Conservation (phyloP, 2,329 filamentous ascomycete species). For the Didymella arachidicola region DNA sequence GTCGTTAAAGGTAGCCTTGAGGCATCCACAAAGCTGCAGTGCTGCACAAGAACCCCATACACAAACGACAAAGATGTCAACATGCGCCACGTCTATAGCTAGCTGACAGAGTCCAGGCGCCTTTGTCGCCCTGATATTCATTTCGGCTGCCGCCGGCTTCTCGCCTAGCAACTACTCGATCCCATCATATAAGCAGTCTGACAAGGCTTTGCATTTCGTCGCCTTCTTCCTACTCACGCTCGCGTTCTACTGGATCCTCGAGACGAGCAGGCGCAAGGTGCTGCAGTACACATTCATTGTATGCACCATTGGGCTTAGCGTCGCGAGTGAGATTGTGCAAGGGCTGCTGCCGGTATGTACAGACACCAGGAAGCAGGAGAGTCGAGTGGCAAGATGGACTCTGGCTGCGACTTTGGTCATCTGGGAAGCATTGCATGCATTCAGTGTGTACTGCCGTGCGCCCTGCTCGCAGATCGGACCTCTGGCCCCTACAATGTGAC, state of each 20-base stretch:
- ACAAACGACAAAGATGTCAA: no score
- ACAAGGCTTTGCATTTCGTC: slow-evolving; percentile 86
- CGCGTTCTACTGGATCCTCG: slow-evolving; percentile 95
- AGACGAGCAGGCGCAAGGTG: slow-evolving; percentile 84
- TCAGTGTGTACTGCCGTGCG: not conserved
- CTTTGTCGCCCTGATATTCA: slow-evolving; percentile 67
- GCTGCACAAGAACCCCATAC: no score
- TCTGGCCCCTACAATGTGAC: not conserved
- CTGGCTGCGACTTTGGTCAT: not conserved
- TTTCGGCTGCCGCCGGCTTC: slow-evolving; percentile 77
- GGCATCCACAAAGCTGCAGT: not conserved
- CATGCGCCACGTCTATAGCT: no score
- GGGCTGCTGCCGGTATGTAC: slow-evolving; percentile 67
- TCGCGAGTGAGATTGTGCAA: slow-evolving; percentile 80
- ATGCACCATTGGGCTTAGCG: slow-evolving; percentile 75
- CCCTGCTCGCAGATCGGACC: not conserved
- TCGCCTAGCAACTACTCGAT: slow-evolving; percentile 59
- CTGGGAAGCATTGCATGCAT: not conserved
- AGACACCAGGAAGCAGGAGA: not conserved
- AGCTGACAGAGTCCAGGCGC: slow-evolving; percentile 42
- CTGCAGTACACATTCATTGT: slow-evolving; percentile 83
- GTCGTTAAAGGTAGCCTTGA: slow-evolving; percentile 1
- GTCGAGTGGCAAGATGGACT: not conserved
- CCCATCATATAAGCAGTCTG: slow-evolving; percentile 71
- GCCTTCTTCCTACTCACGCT: slow-evolving; percentile 91